Conservation (phyloP, 106 monocot genomes). For the Dactylorhiza incarnata region DNA sequence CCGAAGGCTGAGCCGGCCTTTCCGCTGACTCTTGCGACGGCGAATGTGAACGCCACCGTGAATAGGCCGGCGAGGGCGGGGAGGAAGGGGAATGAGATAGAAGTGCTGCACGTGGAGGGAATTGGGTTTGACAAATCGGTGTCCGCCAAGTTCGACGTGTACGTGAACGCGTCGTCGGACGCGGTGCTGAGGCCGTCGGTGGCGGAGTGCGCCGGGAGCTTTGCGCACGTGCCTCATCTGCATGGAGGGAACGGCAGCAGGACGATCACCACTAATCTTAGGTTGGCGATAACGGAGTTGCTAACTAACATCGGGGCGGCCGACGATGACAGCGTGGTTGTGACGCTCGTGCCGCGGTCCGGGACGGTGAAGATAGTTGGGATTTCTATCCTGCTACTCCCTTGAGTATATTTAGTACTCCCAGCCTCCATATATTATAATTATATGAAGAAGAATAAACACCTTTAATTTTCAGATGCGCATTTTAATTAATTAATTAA, state of each 20-base stretch:
- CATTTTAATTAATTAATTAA: too few species aligned
- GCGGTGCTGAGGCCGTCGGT: constrained; percentile 8
- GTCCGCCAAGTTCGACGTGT: constrained; percentile 40
- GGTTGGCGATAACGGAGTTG: constrained; percentile 34
- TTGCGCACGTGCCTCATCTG: constrained; percentile 36
- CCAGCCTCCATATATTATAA: too few species aligned
- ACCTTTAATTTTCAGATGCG: too few species aligned
- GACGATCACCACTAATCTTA: constrained; percentile 12
- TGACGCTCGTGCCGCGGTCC: constrained; percentile 34
- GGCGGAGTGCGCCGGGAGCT: constrained; percentile 59
- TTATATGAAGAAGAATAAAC: too few species aligned
- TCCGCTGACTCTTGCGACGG: neutral
- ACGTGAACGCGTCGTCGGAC: constrained; percentile 24
- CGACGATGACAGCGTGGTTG: constrained; percentile 26
- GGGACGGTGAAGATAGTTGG: constrained; percentile 1
- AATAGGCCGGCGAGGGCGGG: constrained; percentile 1
- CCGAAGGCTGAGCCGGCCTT: neutral
- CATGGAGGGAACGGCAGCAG: neutral
- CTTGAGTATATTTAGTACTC: too few species aligned
- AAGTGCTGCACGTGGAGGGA: constrained; percentile 18
- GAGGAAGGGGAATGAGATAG: constrained; percentile 13
- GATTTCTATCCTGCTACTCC: neutral
- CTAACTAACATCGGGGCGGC: constrained; percentile 32
- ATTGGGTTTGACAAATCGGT: constrained; percentile 12
- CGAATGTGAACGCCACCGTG: neutral